phyloP scores from a whole-genome alignment of 163 green algal species.

The Picocystis sp. region DNA sequence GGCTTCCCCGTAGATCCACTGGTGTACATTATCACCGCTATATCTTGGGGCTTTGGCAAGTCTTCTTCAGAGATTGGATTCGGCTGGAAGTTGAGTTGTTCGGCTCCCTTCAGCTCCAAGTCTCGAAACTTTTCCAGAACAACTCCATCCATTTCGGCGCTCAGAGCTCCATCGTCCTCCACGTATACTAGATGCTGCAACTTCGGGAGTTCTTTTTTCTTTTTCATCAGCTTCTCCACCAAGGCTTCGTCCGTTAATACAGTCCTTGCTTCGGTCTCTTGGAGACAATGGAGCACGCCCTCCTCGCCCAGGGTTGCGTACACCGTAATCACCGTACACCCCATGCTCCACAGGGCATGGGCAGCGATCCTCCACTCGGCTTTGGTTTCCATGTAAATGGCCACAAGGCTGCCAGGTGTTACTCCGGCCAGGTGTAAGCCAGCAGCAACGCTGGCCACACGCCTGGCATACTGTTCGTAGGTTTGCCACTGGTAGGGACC shows the following conservation, averaged over 20 bases:
- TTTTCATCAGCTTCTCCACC: conserved; percentile 15
- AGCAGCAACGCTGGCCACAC: no score
- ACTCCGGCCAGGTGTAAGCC: no score
- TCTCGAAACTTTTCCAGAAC: no score
- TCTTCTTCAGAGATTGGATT: conserved; percentile 5
- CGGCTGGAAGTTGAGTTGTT: no score
- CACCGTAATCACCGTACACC: conserved; percentile 5
- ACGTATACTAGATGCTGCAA: conserved; percentile 18
- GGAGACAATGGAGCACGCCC: conserved; percentile 5
- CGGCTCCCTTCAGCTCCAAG: no score
- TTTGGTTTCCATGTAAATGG: conserved; percentile 13
- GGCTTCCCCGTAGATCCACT: conserved; percentile 23
- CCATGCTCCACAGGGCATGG: conserved; percentile 5
- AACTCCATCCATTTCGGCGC: no score
- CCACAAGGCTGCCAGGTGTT: no score
- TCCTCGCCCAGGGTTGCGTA: conserved; percentile 12
- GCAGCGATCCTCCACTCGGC: conserved; percentile 8
- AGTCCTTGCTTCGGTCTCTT: conserved; percentile 2
- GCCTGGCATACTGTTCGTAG: no score
- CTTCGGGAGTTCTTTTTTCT: conserved; percentile 6
- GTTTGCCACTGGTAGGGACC: no score
- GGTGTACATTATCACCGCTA: conserved; percentile 33
- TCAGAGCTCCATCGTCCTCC: conserved; percentile 7
- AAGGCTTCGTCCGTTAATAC: conserved; percentile 7
- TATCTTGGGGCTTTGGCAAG: conserved; percentile 17